Base-by-base conservation (phyloP, 441 rosid genomes). In the Adansonia rubrostipa region DNA sequence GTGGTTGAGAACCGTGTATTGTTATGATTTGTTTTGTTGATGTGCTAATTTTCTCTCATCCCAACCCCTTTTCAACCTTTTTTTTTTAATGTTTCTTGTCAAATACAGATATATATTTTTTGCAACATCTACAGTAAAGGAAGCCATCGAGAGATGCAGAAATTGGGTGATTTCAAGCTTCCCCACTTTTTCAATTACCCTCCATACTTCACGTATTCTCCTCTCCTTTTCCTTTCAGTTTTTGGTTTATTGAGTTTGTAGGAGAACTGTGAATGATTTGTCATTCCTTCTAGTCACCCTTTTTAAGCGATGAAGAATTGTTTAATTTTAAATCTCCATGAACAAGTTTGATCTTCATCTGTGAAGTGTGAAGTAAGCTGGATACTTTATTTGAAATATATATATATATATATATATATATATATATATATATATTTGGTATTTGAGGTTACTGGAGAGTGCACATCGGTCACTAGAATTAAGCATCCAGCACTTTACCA, bases 121-220 rank as follows among this genome's bases (percentile, higher is more conserved):
- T 66, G 48, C 51, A 33, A 8, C 44, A 65, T 66, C 61, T 77
- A 33, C 13, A 28, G 33, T 60, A 60, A 71, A 77, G n/a, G 61
- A 66, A 66, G 73, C 60, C 62, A 1, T 15, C 22, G 40, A 71
- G 74, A 86, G 83, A 93, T 93, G 98, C 98, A 91, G 92, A 89
- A 83, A 60, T 54, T 88, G 90, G 99, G 91, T 78, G 93, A 92
- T 81, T 94, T 89, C 86, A 96, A 92, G 90, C 88, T 94, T 75
- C 97, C 97, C 17, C 98, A 92, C 0, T 94, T 96, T 90, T 94
- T 92, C 91, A 94, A 83, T 80, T 96, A 96, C 83, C 98, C 99
- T 13, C 99, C 98, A 14, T 96, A 96, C 87, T 96, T 96, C 92
- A 96, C 98, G 99, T 94, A 90, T 22, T 64, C 28, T 65, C 75